Conservation (phyloP, 2,329 filamentous ascomycete species). For the Colletotrichum filicis region DNA sequence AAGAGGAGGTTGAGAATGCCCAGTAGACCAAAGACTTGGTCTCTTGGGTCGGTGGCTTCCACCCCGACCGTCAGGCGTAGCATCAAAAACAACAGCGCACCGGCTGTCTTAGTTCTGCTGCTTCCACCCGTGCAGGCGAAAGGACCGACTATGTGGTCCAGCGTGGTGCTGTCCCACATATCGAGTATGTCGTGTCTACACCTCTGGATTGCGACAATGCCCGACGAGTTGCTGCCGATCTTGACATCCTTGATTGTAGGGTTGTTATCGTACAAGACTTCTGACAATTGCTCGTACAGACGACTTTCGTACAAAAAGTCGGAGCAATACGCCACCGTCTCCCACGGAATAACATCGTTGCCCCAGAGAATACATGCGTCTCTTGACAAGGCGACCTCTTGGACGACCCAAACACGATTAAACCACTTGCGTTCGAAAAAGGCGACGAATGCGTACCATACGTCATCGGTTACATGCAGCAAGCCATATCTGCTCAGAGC, state of each 20-base stretch:
- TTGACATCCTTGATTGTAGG: slow-evolving; percentile 13
- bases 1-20: slow-evolving; percentile 33
- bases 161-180: slow-evolving; percentile 14
- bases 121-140: background rate
- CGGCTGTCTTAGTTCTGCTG: background rate
- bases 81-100: slow-evolving; percentile 33
- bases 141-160: slow-evolving; percentile 13
- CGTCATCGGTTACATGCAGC: background rate
- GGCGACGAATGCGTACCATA: slow-evolving; percentile 29
- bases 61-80: slow-evolving; percentile 29
- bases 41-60: slow-evolving; percentile 34
- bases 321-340: slow-evolving; percentile 21
- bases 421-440: slow-evolving; percentile 36
- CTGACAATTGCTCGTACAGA: slow-evolving; percentile 21
- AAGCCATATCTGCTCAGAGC: slow-evolving; percentile 4
- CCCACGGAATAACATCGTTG: slow-evolving; percentile 21
- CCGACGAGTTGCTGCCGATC: slow-evolving; percentile 13
- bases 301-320: slow-evolving; percentile 23
- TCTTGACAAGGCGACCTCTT: slow-evolving; percentile 31
- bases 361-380: slow-evolving; percentile 34
- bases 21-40: slow-evolving; percentile 35
- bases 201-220: slow-evolving; percentile 27
- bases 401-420: slow-evolving; percentile 35
- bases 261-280: slow-evolving; percentile 20
- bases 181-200: slow-evolving; percentile 12